Percentiles rank a stretch among this genome's conserved stretches.
Evolutionary conservation across 2,329 filamentous ascomycete species (phyloP).

Genomic region (Pseudopyricularia javanii): DNA sequence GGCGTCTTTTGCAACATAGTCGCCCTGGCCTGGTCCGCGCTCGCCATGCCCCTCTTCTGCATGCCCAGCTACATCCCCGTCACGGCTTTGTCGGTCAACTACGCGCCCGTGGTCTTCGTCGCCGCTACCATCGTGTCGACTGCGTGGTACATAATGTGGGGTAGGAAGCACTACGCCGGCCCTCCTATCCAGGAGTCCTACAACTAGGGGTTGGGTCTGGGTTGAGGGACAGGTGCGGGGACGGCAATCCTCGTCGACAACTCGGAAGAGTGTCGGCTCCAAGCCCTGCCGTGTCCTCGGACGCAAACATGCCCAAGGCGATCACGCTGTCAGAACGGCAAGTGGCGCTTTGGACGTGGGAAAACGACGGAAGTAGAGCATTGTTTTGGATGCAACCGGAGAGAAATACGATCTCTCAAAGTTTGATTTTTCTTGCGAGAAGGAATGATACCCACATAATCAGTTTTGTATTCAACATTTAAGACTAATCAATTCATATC

Average conservation of each 20-base stretch:
- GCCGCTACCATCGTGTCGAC: slow-evolving; percentile 48
- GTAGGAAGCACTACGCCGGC: slow-evolving; percentile 55
- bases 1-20: slow-evolving; percentile 4
- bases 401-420: background rate
- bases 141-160: slow-evolving; percentile 59
- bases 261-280: too few species aligned
- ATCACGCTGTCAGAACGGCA: too few species aligned
- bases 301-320: too few species aligned
- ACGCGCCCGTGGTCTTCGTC: slow-evolving; percentile 63
- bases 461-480: slow-evolving; percentile 1
- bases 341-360: too few species aligned
- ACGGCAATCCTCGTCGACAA: too few species aligned
- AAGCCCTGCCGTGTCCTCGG: too few species aligned
- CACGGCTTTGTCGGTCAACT: slow-evolving; percentile 51
- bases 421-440: background rate
- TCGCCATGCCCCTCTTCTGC: slow-evolving; percentile 63
- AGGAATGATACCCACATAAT: slow-evolving; percentile 1
- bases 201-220: background rate
- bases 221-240: background rate
- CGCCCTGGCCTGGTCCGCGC: slow-evolving; percentile 42
- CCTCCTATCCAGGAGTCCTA: slow-evolving; percentile 25
- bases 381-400: background rate
- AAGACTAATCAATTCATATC: too few species aligned
- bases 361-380: too few species aligned
- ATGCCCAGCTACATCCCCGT: slow-evolving; percentile 57